Base-by-base conservation (phyloP, 176 grass and related monocot genomes). In the Rhynchospora breviuscula region DNA sequence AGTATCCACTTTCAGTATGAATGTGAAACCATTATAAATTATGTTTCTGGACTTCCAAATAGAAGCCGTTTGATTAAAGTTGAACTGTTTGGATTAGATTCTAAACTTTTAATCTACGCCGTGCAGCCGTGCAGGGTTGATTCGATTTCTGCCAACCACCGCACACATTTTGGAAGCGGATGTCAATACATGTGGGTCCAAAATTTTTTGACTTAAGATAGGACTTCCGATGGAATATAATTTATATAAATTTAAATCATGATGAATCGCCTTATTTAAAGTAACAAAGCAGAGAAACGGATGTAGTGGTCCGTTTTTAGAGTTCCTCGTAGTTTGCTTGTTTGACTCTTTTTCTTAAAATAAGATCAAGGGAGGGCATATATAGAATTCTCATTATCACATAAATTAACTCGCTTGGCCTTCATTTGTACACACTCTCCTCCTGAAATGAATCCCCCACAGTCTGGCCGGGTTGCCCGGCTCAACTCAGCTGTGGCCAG, bases 401-500 rank as follows among this genome's bases (percentile, higher is more conserved):
- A 82, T 49, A 67, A 67, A 46, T 52, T 61, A 33, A 43, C 43
- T 21, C 46, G 46, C 17, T 68, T 17, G 13, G 15, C 14, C 12
- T 5, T 12, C 11, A 10, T 75, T 67, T 82, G 4, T 65, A 65
- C 60, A 82, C 59, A 44, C 21, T 61, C 26, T 25, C 12, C 46
- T 47, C 59, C 59, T 47, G 45, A 44, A 80, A 82, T 82, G 79
- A 19, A 82, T 82, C 17, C 61, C 12, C 31, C 6, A 29, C 18
- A 52, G 40, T 6, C 43, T 35, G 10, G 79, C 40, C 61, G 61
- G 44, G 52, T 82, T 48, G 51, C 51, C 2, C 61, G 31, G 61
- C 25, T 86, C 29, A 87, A 87, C 80, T 19, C 11, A 13, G 67
- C 66, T 2, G 59, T 87, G 44, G 80, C 45, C 5, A 46, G 18